Evolutionary conservation across 441 rosid genomes (phyloP).

Genomic region (Erodium moschatum): DNA sequence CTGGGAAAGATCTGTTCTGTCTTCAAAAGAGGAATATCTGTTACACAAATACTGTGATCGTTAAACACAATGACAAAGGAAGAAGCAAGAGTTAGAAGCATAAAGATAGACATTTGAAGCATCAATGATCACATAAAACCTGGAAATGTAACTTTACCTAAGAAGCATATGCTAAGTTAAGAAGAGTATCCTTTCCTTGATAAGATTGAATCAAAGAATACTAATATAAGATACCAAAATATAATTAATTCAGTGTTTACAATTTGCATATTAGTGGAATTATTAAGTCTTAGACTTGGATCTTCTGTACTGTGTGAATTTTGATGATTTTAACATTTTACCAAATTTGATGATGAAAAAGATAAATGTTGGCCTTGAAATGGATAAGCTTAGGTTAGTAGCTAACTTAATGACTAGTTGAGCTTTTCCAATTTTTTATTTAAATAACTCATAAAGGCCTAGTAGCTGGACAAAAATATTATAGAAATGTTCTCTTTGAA

Average conservation of each 20-base stretch:
- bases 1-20: slow-evolving; percentile 30
- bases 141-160: neutral
- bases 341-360: neutral
- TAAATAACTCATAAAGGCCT: neutral
- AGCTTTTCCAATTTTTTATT: neutral
- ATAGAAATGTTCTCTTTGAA: neutral
- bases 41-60: neutral
- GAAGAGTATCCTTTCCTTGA: neutral
- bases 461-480: slow-evolving; percentile 2
- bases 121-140: slow-evolving; percentile 5
- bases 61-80: neutral
- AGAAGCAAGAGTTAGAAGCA: neutral
- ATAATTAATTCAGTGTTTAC: neutral
- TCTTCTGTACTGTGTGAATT: neutral
- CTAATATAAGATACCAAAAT: neutral
- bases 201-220: neutral
- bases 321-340: neutral
- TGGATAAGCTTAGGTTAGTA: neutral
- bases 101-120: neutral
- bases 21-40: slow-evolving; percentile 32
- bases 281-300: neutral
- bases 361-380: slow-evolving; percentile 1
- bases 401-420: neutral
- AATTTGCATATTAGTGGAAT: neutral
- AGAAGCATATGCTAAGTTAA: neutral